These are phyloP conservation scores for Trametes versicolor DNA, from an alignment of 1,284 basidiomycete species.

Conservation along the genomic window DNA sequence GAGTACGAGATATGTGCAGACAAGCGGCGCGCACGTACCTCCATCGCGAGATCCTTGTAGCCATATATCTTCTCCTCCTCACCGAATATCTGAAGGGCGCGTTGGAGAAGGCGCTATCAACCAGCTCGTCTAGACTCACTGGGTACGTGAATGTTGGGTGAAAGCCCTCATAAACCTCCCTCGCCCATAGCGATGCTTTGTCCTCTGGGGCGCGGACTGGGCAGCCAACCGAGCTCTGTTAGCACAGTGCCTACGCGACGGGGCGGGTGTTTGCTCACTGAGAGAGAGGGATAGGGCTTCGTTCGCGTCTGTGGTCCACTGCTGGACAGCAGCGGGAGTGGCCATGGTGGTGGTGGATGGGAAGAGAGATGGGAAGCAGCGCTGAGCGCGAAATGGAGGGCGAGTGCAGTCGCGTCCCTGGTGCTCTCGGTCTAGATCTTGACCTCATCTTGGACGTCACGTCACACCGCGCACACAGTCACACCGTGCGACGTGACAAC, in stretches of 20 bases:
- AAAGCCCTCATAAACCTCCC: constrained; percentile 72
- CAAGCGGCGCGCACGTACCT: constrained; percentile 63
- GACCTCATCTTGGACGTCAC: constrained; percentile 32
- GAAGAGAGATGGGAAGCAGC: constrained; percentile 22
- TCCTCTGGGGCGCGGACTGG: constrained; percentile 73
- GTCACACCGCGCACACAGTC: constrained; percentile 28
- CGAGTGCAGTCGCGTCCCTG: constrained; percentile 34
- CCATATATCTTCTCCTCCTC: constrained; percentile 98
- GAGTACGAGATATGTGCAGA: constrained; percentile 15
- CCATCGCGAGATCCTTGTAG: constrained; percentile 84
- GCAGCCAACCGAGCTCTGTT: constrained; percentile 15
- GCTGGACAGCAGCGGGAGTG: constrained; percentile 23
- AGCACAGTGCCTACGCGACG: constrained; percentile 14
- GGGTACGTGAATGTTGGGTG: constrained; percentile 91
- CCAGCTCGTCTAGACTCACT: constrained; percentile 51
- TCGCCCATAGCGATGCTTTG: constrained; percentile 65
- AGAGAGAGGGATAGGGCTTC: constrained; percentile 78
- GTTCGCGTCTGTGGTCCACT: constrained; percentile 83
- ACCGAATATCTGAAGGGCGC: constrained; percentile 78
- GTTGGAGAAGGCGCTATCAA: background rate
- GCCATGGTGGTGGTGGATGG: constrained; percentile 32
- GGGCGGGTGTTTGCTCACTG: constrained; percentile 52
- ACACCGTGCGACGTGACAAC: constrained; percentile 24
- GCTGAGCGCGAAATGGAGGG: constrained; percentile 20
- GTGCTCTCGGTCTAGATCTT: constrained; percentile 30